Evolutionary conservation across 495 filamentous ascomycete species (phyloP), one percentile per base, ranked within the genome.

Genomic region (Delitschia confertaspora): DNA sequence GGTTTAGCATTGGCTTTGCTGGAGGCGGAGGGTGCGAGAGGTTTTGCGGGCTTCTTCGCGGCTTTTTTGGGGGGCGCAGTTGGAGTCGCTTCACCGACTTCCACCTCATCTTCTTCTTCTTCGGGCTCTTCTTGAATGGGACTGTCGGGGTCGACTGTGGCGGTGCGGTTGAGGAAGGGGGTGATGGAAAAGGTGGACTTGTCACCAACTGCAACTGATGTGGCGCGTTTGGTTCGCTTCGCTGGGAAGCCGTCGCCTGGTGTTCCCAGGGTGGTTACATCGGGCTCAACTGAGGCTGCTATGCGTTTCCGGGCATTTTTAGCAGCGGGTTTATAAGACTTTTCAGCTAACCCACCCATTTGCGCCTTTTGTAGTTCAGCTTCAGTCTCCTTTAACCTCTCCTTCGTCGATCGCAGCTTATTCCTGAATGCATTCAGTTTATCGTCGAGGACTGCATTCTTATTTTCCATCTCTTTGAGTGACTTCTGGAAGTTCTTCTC

Each of bases 141-240:
- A 31, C 68, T 68, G 26, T 71, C 70, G 27, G 64, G 62, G 6
- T 65, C 60, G n/a, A 69, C 64, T 53, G 69, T 80, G 30, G 73
- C 68, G 5, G 81, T 84, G 38, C 83, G 80, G 65, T 89, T 93
- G 21, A 95, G 65, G 62, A 88, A 93, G 0, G 88, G 88, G 1
- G 88, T 95, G 49, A 95, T 88, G 8, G 86, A 91, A 58, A 95
- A 95, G 14, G 71, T 76, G 0, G 87, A 93, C 60, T 93, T 93
- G 50, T 93, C 86, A 18, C 83, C 86, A 24, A 78, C 64, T 27
- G 79, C 38, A 6, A 55, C 60, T 13, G 64, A 54, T 6, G 51
- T 57, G 2, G 60, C 64, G 8, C 53, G 63, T 56, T 60, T 68
- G 58, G 66, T 64, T 29, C 62, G 46, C 55, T 65, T 66, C 33